Conservation (phyloP, 1,139 yeast genomes). For the Geotrichum macrosporum region DNA sequence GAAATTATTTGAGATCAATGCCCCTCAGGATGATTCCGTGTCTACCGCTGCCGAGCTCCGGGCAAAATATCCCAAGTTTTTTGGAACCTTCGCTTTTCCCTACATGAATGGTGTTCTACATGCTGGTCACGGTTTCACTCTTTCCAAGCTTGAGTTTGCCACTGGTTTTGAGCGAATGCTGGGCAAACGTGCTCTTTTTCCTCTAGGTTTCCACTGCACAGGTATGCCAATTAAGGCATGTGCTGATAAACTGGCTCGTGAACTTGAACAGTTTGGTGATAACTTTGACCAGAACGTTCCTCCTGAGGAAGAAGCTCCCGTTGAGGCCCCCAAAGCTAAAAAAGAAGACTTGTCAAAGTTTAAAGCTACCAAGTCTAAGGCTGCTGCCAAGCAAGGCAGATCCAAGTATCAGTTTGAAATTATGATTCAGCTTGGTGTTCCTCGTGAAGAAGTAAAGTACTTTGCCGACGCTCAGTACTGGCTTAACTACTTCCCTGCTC, state of each 20-base stretch:
- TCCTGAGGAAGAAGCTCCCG: conserved; percentile 48
- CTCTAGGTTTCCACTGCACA: conserved; percentile 98
- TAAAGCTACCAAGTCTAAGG: conserved; percentile 87
- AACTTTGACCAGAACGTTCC: conserved; percentile 71
- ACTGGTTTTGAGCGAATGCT: conserved; percentile 92
- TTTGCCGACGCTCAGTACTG: conserved; percentile 89
- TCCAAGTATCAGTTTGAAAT: conserved; percentile 94
- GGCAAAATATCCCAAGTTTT: conserved; percentile 75
- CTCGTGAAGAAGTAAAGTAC: conserved; percentile 72
- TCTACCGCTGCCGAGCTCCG: conserved; percentile 68
- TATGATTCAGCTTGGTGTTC: conserved; percentile 88
- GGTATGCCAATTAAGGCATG: conserved; percentile 98
- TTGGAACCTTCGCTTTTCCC: conserved; percentile 96
- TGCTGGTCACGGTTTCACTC: conserved; percentile 95
- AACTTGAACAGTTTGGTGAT: conserved; percentile 82
- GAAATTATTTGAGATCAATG: conserved; percentile 77
- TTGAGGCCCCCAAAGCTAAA: conserved; percentile 37
- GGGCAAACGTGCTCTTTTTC: conserved; percentile 89
- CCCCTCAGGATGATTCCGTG: conserved; percentile 72
- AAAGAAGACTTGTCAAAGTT: conserved; percentile 83
- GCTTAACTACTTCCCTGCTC: conserved; percentile 88
- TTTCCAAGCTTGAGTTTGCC: conserved; percentile 91
- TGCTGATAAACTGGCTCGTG: conserved; percentile 93
- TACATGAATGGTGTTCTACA: conserved; percentile 98
- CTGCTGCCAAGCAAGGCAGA: conserved; percentile 87